phyloP scores from a whole-genome alignment of 306 rosid species.

The Mimosa bimucronata region DNA sequence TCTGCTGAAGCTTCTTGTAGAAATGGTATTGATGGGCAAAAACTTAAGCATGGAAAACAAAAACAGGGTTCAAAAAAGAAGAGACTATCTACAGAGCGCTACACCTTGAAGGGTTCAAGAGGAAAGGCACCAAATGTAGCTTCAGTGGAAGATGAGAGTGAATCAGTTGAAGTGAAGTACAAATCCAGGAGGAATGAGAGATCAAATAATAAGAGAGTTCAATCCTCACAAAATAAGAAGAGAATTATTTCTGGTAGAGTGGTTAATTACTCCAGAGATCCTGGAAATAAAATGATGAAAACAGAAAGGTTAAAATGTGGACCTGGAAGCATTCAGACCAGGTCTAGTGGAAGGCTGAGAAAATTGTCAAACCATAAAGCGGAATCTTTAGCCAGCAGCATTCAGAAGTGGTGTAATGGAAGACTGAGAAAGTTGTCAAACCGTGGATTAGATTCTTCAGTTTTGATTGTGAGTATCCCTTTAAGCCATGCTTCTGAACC shows the following conservation, averaged over 20 bases:
- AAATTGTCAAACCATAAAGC: background rate
- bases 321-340: slow-evolving; percentile 32
- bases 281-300: slow-evolving; percentile 3
- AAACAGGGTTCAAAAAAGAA: background rate
- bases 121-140: background rate
- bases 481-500: slow-evolving; percentile 7
- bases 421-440: slow-evolving; percentile 32
- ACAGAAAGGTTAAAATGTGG: background rate
- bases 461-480: slow-evolving; percentile 46
- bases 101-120: background rate
- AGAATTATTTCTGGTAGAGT: background rate
- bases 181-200: background rate
- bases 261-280: background rate
- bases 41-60: background rate
- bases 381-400: background rate
- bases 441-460: slow-evolving; percentile 35
- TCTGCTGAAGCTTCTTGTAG: slow-evolving; percentile 6
- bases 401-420: background rate
- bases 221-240: background rate
- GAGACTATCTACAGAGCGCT: background rate
- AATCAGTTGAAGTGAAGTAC: background rate
- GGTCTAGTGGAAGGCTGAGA: slow-evolving; percentile 39
- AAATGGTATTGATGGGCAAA: background rate
- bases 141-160: background rate
- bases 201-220: background rate